Base-by-base conservation (phyloP, 2,329 filamentous ascomycete genomes). In the Colletotrichum navitas region DNA sequence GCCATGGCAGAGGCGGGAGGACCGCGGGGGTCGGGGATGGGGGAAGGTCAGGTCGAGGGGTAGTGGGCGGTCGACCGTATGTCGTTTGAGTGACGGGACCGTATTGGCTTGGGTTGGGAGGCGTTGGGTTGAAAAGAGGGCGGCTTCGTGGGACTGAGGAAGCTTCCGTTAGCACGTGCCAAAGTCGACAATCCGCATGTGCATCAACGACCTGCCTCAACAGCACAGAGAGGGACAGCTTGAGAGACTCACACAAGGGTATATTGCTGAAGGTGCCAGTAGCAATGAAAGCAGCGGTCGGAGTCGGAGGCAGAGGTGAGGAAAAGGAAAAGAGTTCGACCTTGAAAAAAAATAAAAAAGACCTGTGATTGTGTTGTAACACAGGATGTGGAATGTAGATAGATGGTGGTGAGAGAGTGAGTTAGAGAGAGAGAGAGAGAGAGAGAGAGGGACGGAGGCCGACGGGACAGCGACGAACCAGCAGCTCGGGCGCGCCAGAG, bases 81-180 rank as follows among this genome's bases (percentile, higher is more conserved):
- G 56, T 39, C 7, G 36, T 45, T 41, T 3, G 43, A 24, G 14
- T 24, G 26, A 51, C n/a, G 34, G 41, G 18, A 39, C 45, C 47
- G 64, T 59, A 11, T 14, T 29, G 29, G 24, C n/a, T 49, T 39
- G 47, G 54, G 36, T 54, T 58, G 12, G 45, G 14, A 24, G 36
- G 21, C 12, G 12, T 7, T 21, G 21, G 52, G 54, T 24, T 1
- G 18, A 63, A 43, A 45, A 41, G 59, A 54, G 45, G 36, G 39
- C 43, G 62, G 14, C 51, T 60, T 52, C 59, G 21, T 64, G 63
- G 68, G 62, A 71, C 47, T 71, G 68, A 62, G 24, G 16, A 26
- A 58, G 64, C 68, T 68, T 45, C 51, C 29, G 47, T 64, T 69
- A 69, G 69, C 69, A 72, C 65, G 65, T 72, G 69, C 55, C 60